Evolutionary conservation across 2,329 filamentous ascomycete genomes (phyloP).

Genomic region (Cercospora sp.): DNA sequence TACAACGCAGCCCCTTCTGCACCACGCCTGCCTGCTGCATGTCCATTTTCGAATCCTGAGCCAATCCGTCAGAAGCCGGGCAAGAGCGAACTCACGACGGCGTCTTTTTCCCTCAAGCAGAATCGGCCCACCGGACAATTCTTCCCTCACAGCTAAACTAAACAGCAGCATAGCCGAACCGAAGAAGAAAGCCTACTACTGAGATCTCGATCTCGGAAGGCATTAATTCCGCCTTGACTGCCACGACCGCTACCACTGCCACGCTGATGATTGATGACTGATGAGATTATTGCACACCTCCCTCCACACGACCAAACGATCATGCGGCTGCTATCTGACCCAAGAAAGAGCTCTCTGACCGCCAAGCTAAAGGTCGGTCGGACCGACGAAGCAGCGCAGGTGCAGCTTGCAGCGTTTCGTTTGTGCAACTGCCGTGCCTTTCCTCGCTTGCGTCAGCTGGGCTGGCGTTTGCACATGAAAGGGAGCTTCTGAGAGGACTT

Average conservation of each 20-base stretch:
- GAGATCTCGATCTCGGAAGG: background rate
- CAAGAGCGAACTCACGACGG: background rate
- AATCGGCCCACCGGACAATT: background rate
- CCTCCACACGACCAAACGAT: slow-evolving; percentile 4
- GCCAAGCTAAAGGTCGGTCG: slow-evolving; percentile 10
- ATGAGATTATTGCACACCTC: background rate
- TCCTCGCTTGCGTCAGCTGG: background rate
- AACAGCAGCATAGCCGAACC: background rate
- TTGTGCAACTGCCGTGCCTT: background rate
- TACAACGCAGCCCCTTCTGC: background rate
- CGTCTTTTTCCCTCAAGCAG: background rate
- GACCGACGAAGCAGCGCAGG: background rate
- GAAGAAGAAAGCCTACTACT: background rate
- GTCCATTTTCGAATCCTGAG: background rate
- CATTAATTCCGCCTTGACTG: background rate
- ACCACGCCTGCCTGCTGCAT: background rate
- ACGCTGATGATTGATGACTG: too few species aligned
- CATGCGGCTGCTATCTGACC: slow-evolving; percentile 20
- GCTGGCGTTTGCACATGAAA: background rate
- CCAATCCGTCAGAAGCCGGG: background rate
- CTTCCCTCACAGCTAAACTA: background rate
- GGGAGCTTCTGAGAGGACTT: background rate
- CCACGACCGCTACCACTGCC: too few species aligned
- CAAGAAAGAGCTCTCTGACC: slow-evolving; percentile 6
- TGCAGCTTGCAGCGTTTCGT: background rate